A percentile compares a stretch with the other conserved stretches of the same genome.
phyloP scores from a whole-genome alignment of 345 rosid species.

The Eucalyptus marginata region DNA sequence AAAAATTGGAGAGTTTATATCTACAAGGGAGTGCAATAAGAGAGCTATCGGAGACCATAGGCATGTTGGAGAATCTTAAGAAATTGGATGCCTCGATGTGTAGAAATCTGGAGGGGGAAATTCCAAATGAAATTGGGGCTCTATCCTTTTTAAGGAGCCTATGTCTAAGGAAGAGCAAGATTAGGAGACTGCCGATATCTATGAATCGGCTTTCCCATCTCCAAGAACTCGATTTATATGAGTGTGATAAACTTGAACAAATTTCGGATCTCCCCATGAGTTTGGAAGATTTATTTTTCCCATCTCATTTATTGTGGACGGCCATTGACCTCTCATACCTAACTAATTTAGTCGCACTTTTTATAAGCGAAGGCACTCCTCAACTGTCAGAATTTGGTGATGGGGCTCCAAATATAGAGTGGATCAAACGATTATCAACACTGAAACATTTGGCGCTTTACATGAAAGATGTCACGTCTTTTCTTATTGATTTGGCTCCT shows the following conservation, averaged over 20 bases:
- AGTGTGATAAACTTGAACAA: no score
- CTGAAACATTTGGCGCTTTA: fast-evolving
- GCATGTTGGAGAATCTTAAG: neutral
- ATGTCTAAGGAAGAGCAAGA: fast-evolving
- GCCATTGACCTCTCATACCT: no score
- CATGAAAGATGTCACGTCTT: fast-evolving
- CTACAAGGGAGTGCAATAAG: fast-evolving
- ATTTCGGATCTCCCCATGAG: no score
- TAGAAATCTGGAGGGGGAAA: fast-evolving
- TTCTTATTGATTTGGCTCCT: neutral
- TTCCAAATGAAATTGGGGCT: no score
- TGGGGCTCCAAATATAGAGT: neutral
- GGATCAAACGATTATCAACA: neutral
- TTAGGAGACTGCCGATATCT: no score
- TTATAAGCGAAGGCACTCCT: fast-evolving
- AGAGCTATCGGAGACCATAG: neutral
- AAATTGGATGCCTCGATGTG: fast-evolving
- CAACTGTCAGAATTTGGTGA: neutral
- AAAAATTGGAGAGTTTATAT: neutral
- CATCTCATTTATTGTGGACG: no score
- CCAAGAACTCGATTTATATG: fast-evolving
- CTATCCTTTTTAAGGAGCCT: fast-evolving
- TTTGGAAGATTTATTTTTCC: fast-evolving
- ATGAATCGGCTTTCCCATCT: no score
- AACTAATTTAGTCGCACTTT: fast-evolving